These are phyloP conservation scores for Fraxinus americana DNA, from an alignment of 257 asterid genomes.

Conservation along the genomic window DNA sequence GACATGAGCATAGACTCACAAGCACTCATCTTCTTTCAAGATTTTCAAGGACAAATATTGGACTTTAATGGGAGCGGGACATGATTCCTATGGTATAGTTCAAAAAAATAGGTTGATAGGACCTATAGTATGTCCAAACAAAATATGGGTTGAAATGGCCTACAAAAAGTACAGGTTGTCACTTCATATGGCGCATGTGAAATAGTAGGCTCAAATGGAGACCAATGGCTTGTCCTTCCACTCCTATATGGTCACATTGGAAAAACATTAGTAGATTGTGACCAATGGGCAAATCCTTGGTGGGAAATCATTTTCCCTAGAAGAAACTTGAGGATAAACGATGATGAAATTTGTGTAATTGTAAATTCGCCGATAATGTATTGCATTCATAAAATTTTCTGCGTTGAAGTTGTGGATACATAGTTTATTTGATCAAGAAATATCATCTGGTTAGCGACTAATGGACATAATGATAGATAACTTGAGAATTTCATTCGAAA, in stretches of 20 bases:
- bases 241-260: neutral
- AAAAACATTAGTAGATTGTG: neutral
- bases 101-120: neutral
- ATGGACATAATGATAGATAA: neutral
- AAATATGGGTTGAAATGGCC: neutral
- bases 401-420: neutral
- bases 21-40: neutral
- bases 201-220: neutral
- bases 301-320: neutral
- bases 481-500: neutral
- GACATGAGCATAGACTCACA: too few species aligned
- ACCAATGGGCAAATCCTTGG: neutral
- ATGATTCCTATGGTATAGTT: neutral
- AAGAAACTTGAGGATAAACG: too few species aligned
- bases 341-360: too few species aligned
- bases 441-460: too few species aligned
- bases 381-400: too few species aligned
- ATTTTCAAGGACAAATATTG: neutral
- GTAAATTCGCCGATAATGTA: too few species aligned
- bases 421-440: too few species aligned
- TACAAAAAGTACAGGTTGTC: neutral
- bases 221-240: neutral
- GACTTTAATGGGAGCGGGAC: neutral
- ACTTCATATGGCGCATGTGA: neutral
- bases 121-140: neutral